Conservation (phyloP, 805 yeast species). For the Novakomyces olei region DNA sequence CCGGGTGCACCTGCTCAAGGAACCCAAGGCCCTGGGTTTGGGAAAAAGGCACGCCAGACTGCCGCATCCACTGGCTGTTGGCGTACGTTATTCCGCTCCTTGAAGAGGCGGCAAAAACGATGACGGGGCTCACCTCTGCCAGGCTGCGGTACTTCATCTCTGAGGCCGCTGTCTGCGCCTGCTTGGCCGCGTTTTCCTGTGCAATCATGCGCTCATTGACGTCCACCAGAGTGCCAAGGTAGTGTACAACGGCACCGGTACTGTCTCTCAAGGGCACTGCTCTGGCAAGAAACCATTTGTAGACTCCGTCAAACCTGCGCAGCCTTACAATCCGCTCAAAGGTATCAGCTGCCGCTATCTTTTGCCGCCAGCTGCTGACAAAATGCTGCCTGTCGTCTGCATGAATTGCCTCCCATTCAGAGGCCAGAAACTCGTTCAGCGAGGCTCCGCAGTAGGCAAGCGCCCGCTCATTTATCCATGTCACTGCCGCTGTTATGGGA, state of each 20-base stretch:
- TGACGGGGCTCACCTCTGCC: slow-evolving; percentile 16
- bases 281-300: slow-evolving; percentile 14
- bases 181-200: slow-evolving; percentile 13
- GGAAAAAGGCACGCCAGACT: slow-evolving; percentile 13
- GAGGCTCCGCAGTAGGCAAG: slow-evolving; percentile 14
- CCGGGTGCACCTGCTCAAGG: slow-evolving; percentile 14
- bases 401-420: slow-evolving; percentile 9
- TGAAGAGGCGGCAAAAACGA: slow-evolving; percentile 14
- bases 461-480: slow-evolving; percentile 16
- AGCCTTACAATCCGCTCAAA: slow-evolving; percentile 13
- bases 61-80: slow-evolving; percentile 15
- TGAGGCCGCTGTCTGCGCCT: slow-evolving; percentile 13
- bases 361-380: slow-evolving; percentile 12
- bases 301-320: slow-evolving; percentile 15
- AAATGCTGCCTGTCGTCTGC: slow-evolving; percentile 14
- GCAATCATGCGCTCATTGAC: slow-evolving; percentile 16
- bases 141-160: slow-evolving; percentile 15
- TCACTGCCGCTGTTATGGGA: slow-evolving; percentile 13
- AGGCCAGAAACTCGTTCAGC: slow-evolving; percentile 9
- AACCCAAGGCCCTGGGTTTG: slow-evolving; percentile 14
- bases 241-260: slow-evolving; percentile 14
- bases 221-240: slow-evolving; percentile 17
- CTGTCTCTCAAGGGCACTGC: slow-evolving; percentile 15
- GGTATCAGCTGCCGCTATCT: slow-evolving; percentile 14
- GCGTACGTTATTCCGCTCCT: slow-evolving; percentile 14